These are phyloP conservation scores for Wickerhamomyces sp. DNA, from an alignment of 1,139 yeast species.

Conservation along the genomic window DNA sequence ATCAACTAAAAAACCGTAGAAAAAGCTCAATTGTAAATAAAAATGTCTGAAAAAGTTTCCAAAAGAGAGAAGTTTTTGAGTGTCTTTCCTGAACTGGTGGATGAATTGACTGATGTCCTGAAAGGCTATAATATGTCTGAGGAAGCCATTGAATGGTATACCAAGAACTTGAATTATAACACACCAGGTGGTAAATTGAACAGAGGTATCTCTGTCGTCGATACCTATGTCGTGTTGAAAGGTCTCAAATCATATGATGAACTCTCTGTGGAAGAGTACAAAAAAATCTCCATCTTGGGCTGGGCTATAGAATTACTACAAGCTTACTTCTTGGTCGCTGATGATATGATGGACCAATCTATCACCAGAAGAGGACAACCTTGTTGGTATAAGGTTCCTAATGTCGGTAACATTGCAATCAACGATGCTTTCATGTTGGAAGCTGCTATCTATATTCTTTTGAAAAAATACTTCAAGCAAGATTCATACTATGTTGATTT, in stretches of 20 bases:
- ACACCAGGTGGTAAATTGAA: constrained; percentile 96
- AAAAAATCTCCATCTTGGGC: constrained; percentile 84
- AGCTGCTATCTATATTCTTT: constrained; percentile 84
- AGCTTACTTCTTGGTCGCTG: constrained; percentile 96
- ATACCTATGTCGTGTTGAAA: constrained; percentile 81
- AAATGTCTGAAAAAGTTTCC: constrained; percentile 27
- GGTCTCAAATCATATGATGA: constrained; percentile 54
- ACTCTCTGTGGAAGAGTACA: constrained; percentile 64
- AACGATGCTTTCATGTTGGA: constrained; percentile 97
- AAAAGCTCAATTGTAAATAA: neutral
- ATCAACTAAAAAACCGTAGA: neutral
- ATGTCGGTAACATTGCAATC: constrained; percentile 89
- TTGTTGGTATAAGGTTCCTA: constrained; percentile 87
- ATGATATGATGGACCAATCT: constrained; percentile 97
- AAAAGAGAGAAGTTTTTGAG: constrained; percentile 60
- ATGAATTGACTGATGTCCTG: constrained; percentile 64
- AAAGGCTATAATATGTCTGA: constrained; percentile 74
- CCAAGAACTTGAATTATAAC: constrained; percentile 70
- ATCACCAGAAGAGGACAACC: constrained; percentile 98
- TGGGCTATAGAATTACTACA: constrained; percentile 96
- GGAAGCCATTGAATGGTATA: constrained; percentile 87
- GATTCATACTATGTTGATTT: constrained; percentile 86
- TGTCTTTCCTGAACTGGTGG: constrained; percentile 74
- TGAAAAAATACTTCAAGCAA: constrained; percentile 81
- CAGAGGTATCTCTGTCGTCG: constrained; percentile 93